Evolutionary conservation across 495 filamentous ascomycete genomes (phyloP), one percentile per base, ranked within the genome.

Genomic region (Talaromyces stipitatus): DNA sequence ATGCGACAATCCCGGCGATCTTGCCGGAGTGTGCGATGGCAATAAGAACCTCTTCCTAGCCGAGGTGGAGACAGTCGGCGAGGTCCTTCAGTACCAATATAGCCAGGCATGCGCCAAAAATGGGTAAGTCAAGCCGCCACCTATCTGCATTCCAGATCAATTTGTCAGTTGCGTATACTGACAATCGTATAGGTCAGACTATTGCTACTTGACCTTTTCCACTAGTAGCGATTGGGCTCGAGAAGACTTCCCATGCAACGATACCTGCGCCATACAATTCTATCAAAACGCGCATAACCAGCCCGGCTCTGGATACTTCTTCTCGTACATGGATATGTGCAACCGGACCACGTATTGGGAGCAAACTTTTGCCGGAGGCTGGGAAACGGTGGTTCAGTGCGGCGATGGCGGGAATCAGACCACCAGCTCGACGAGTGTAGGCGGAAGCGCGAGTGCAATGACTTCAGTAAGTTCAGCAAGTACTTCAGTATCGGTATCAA

Each of bases 71-170:
- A 62, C 60, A 6, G 58, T 64, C 9, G 66, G 66, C 14, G 60
- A 62, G 36, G 59, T 68, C 26, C 66, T 70, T 56, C 60, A 68
- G 60, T 70, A 70, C 50, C 56, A 56, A 22, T 63, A 66, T 8
- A 56, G 63, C 58, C 28, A 62, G 41, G 27, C 57, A 11, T 70
- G 68, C 60, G 62, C 68, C 22, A 66, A 59, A 20, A 41, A 54
- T 27, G 51, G 51, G 51, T 41, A 16, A 18, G 51, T 41, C 23
- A 12, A n/a, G n/a, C 11, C 8, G 4, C 9, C 20, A 10, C 43
- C 8, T 46, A 46, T 32, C 5, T 32, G 29, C 29, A 32, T 32
- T 32, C 12, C 45, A 48, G 5, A 48, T 20, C 5, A 52, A 52
- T 29, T n/a, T n/a, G n/a, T n/a, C n/a, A n/a, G n/a, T n/a, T n/a